A percentile compares a stretch with the other conserved stretches of the same genome.
phyloP scores from a whole-genome alignment of 2,329 filamentous ascomycete species.

The Ophiostoma ulmi region DNA sequence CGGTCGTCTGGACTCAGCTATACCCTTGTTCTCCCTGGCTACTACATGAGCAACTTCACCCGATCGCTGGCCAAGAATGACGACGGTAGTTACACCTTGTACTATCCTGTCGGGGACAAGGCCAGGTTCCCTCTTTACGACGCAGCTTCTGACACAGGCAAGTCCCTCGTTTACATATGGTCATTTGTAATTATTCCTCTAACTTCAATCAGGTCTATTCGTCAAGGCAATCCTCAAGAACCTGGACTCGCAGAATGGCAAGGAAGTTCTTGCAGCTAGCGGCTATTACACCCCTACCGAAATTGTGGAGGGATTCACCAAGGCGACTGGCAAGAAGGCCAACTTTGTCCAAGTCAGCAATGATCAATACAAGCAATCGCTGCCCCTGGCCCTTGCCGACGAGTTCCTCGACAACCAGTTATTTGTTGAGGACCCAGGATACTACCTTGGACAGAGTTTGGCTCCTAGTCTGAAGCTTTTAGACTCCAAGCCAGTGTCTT shows the following conservation, averaged over 20 bases:
- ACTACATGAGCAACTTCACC: neutral
- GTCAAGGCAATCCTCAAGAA: neutral
- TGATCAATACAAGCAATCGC: neutral
- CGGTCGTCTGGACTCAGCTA: neutral
- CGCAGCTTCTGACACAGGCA: neutral
- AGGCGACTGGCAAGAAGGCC: neutral
- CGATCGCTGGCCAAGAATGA: neutral
- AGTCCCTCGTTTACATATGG: neutral
- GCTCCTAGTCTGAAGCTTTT: neutral
- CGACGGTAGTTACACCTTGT: neutral
- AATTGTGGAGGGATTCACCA: neutral
- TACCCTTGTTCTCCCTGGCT: neutral
- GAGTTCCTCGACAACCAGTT: neutral
- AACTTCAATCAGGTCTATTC: neutral
- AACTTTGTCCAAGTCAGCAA: conserved; percentile 3
- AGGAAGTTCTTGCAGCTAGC: neutral
- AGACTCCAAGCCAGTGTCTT: neutral
- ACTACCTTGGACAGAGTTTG: neutral
- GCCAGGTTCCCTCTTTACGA: neutral
- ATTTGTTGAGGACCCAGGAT: neutral
- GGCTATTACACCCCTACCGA: neutral
- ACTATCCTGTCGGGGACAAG: neutral
- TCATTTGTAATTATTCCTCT: neutral
- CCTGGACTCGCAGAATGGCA: neutral
- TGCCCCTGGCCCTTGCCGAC: neutral